These are phyloP conservation scores for Mortierella sp. DNA, from an alignment of 371 early-diverging fungal species.

Conservation along the genomic window DNA sequence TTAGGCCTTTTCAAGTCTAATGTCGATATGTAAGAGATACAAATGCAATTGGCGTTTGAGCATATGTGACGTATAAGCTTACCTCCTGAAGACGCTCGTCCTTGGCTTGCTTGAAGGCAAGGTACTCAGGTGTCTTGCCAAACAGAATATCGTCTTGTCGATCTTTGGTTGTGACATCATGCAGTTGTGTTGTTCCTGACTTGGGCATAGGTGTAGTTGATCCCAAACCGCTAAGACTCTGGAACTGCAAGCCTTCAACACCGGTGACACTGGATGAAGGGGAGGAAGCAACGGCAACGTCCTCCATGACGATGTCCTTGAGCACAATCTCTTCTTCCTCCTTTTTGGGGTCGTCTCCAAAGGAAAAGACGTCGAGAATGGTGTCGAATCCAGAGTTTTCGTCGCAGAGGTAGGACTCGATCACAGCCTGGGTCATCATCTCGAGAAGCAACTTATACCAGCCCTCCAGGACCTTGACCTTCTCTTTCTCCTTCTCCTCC, in stretches of 20 bases:
- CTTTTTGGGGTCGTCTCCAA: slow-evolving; percentile 69
- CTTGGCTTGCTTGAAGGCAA: slow-evolving; percentile 36
- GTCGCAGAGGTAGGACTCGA: slow-evolving; percentile 74
- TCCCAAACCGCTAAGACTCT: slow-evolving; percentile 23
- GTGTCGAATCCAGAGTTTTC: slow-evolving; percentile 67
- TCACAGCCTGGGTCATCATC: slow-evolving; percentile 72
- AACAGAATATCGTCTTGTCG: slow-evolving; percentile 58
- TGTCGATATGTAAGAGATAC: neutral
- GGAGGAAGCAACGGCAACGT: neutral
- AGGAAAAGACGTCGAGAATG: slow-evolving; percentile 73
- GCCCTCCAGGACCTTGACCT: slow-evolving; percentile 64
- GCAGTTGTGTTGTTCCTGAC: slow-evolving; percentile 18
- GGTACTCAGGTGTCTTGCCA: slow-evolving; percentile 46
- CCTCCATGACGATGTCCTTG: slow-evolving; percentile 21
- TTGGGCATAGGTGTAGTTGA: slow-evolving; percentile 14
- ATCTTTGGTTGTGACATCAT: slow-evolving; percentile 52
- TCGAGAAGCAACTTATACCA: slow-evolving; percentile 74
- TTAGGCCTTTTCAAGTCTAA: neutral
- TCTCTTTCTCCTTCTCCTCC: slow-evolving; percentile 24
- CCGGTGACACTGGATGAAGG: slow-evolving; percentile 12
- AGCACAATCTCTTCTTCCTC: slow-evolving; percentile 5
- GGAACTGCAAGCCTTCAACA: slow-evolving; percentile 43
- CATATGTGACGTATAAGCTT: neutral
- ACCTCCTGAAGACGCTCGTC: slow-evolving; percentile 58
- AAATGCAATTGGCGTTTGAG: neutral